Conservation (phyloP, 1,139 yeast species). For the Saccharomyces hybrid region DNA sequence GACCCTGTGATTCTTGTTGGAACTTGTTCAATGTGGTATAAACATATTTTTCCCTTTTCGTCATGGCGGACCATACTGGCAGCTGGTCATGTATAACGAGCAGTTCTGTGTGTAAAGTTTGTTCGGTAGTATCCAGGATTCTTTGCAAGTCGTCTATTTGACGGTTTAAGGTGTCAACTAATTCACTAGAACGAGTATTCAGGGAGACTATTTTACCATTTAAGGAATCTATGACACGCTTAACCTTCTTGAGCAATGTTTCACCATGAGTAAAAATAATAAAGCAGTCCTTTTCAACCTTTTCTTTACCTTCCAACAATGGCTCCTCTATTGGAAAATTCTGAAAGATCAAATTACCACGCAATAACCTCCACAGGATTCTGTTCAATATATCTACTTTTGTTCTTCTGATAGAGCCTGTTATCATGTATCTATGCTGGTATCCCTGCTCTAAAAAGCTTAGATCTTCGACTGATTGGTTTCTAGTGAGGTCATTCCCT, state of each 20-base stretch:
- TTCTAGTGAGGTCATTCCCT: slow-evolving; percentile 8
- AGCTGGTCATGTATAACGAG: slow-evolving; percentile 59
- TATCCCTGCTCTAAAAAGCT: slow-evolving; percentile 28
- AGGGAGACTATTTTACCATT: slow-evolving; percentile 55
- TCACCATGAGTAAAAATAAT: slow-evolving; percentile 69
- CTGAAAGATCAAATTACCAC: slow-evolving; percentile 65
- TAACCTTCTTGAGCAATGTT: slow-evolving; percentile 45
- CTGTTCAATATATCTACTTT: slow-evolving; percentile 55
- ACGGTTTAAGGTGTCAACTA: slow-evolving; percentile 37
- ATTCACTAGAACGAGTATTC: slow-evolving; percentile 29
- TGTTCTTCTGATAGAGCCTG: slow-evolving; percentile 59
- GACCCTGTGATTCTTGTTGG: slow-evolving; percentile 56
- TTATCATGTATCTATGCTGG: slow-evolving; percentile 35
- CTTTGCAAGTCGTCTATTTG: slow-evolving; percentile 51
- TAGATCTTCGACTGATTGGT: slow-evolving; percentile 6
- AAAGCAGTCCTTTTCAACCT: slow-evolving; percentile 50
- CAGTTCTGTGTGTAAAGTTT: slow-evolving; percentile 59
- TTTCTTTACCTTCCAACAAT: slow-evolving; percentile 34
- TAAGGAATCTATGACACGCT: slow-evolving; percentile 54
- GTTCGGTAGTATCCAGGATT: slow-evolving; percentile 49
- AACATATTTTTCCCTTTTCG: slow-evolving; percentile 65
- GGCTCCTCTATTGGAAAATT: slow-evolving; percentile 51
- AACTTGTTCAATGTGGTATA: slow-evolving; percentile 59
- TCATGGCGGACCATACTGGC: slow-evolving; percentile 58
- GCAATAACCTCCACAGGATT: slow-evolving; percentile 63